A percentile compares a stretch with the other conserved stretches of the same genome.
These are phyloP conservation scores for Fusarium marasasianum DNA, from an alignment of 2,329 filamentous ascomycete genomes.

Conservation along the genomic window DNA sequence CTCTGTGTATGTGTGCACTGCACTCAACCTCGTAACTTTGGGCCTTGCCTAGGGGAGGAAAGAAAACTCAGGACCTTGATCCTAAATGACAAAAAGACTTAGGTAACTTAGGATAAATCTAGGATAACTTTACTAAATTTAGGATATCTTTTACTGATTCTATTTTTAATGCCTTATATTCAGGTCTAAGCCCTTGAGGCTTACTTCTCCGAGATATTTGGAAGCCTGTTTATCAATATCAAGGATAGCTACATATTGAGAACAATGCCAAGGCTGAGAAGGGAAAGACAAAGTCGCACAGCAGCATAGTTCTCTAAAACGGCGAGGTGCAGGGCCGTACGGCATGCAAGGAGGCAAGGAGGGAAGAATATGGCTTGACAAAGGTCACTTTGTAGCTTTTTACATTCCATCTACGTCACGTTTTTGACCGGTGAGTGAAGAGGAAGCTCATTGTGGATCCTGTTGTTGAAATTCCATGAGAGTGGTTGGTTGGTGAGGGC, in stretches of 20 bases:
- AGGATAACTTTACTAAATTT: no score
- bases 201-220: neutral
- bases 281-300: conserved; percentile 4
- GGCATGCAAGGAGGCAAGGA: conserved; percentile 14
- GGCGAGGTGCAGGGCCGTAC: conserved; percentile 23
- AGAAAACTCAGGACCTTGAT: no score
- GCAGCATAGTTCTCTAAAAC: conserved; percentile 25
- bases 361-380: neutral
- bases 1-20: neutral
- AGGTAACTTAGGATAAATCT: no score
- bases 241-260: neutral
- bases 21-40: neutral
- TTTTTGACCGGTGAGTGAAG: conserved; percentile 40
- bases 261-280: neutral
- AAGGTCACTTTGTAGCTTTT: conserved; percentile 29
- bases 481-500: conserved; percentile 15
- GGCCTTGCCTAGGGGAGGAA: neutral
- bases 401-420: conserved; percentile 35
- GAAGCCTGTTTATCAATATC: neutral
- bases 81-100: no score
- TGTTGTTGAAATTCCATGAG: conserved; percentile 29
- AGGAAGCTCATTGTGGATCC: conserved; percentile 10
- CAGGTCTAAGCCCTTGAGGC: no score
- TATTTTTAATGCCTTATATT: no score
- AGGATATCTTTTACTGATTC: no score